These are phyloP conservation scores for Phaeosphaeriaceae sp. DNA, from an alignment of 2,329 filamentous ascomycete genomes.

Conservation along the genomic window DNA sequence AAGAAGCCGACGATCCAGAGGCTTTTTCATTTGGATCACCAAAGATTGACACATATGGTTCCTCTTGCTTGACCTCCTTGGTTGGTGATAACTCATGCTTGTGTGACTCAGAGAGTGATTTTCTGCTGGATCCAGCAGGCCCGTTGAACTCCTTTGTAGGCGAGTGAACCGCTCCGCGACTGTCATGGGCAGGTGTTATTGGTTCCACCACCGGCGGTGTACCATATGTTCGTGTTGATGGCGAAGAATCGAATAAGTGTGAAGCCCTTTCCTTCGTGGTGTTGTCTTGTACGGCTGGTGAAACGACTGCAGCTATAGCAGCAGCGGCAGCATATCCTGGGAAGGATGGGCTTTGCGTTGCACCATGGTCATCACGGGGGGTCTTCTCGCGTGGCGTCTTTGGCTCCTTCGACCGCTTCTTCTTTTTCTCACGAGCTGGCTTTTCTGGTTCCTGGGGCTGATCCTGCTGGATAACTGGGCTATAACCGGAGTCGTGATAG, in stretches of 20 bases:
- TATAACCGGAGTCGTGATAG: slow-evolving; percentile 43
- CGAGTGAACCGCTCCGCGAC: slow-evolving; percentile 11
- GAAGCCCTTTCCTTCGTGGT: slow-evolving; percentile 46
- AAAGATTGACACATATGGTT: slow-evolving; percentile 43
- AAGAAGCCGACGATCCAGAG: slow-evolving; percentile 14
- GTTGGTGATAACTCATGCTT: slow-evolving; percentile 18
- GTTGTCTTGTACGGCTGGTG: slow-evolving; percentile 39
- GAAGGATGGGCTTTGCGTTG: slow-evolving; percentile 35
- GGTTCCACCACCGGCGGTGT: slow-evolving; percentile 32
- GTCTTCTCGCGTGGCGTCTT: slow-evolving; percentile 23
- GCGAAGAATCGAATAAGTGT: slow-evolving; percentile 46
- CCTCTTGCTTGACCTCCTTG: slow-evolving; percentile 17
- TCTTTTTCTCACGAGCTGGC: slow-evolving; percentile 18
- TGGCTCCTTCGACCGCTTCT: slow-evolving; percentile 28
- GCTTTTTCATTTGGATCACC: slow-evolving; percentile 40
- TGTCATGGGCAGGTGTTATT: slow-evolving; percentile 27
- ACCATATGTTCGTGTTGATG: slow-evolving; percentile 41
- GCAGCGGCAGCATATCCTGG: slow-evolving; percentile 24
- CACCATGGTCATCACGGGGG: slow-evolving; percentile 10
- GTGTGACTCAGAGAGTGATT: slow-evolving; percentile 6
- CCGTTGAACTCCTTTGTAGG: slow-evolving; percentile 17
- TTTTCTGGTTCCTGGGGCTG: slow-evolving; percentile 24
- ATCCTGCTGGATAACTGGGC: slow-evolving; percentile 17
- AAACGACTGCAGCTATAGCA: slow-evolving; percentile 15
- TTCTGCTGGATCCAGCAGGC: slow-evolving; percentile 10